A percentile compares a stretch with the other conserved stretches of the same genome.
These are phyloP conservation scores for Fomitopsis palustris DNA, from an alignment of 1,284 basidiomycete genomes.

Conservation along the genomic window DNA sequence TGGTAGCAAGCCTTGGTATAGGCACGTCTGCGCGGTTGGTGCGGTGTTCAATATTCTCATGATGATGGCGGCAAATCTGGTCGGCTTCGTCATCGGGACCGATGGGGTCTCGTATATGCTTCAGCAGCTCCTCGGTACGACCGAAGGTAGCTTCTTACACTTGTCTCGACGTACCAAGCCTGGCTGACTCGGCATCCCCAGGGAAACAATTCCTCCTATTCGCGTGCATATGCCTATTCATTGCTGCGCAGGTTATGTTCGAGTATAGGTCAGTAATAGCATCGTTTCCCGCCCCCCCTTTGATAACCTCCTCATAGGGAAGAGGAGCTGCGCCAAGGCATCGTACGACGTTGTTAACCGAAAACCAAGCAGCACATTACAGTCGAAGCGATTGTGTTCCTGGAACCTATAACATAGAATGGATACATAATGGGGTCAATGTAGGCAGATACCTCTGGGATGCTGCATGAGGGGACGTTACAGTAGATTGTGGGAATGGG, in stretches of 20 bases:
- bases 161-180: not conserved
- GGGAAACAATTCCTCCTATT: slow-evolving; percentile 67
- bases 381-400: not conserved
- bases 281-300: not conserved
- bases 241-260: slow-evolving; percentile 91
- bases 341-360: slow-evolving; percentile 55
- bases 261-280: slow-evolving; percentile 69
- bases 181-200: slow-evolving; percentile 23
- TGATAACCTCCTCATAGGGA: slow-evolving; percentile 22
- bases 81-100: slow-evolving; percentile 91
- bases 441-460: too few relatives aligned
- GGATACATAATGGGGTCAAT: too few relatives aligned
- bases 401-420: not conserved
- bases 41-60: slow-evolving; percentile 85
- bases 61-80: slow-evolving; percentile 93
- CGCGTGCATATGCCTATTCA: slow-evolving; percentile 69
- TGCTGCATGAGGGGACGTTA: too few relatives aligned
- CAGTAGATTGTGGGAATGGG: too few relatives aligned
- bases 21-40: slow-evolving; percentile 83
- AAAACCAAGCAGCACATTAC: not conserved
- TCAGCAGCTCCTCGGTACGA: slow-evolving; percentile 59
- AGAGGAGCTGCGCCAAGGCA: slow-evolving; percentile 41
- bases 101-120: slow-evolving; percentile 81
- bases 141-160: slow-evolving; percentile 45
- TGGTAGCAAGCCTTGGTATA: slow-evolving; percentile 71